Evolutionary conservation across 2,329 filamentous ascomycete genomes (phyloP), one percentile per base, ranked within the genome.

Genomic region (Pestalotiopsis sp.): DNA sequence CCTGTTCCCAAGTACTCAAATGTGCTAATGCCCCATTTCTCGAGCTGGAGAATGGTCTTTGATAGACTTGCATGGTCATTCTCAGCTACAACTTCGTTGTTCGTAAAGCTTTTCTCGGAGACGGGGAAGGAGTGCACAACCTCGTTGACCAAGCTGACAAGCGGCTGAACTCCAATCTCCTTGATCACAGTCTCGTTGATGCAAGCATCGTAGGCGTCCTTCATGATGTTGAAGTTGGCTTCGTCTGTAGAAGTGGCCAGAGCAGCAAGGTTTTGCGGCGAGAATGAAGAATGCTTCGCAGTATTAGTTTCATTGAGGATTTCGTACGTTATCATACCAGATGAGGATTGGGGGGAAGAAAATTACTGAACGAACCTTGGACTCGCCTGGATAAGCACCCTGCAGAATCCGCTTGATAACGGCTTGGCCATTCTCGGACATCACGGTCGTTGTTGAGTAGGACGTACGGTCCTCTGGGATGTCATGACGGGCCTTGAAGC

Each of bases 221-320:
- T 87, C 75, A 93, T 80, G 77, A 91, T 91, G 70, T 87, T 79
- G 74, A 93, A 93, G 75, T 92, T 93, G 38, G 86, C 78, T 73
- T 88, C 82, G 68, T 91, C 88, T 1, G 82, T 80, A 3, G 82
- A 83, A 58, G 82, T 81, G 13, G 80, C 75, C 2, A 77, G 64
- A 11, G 73, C 70, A 9, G 72, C 66, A 12, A 85, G 77, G 64
- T 80, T 79, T 65, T 75, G 75, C 20, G 82, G 84, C 59, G 84
- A 87, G 71, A 86, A 86, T 65, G 78, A 78, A 4, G 85, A 87
- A 71, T 86, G 84, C 83, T 85, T 71, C 6, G 3, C n/a, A 68
- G 17, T 59, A 49, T 25, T 66, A 70, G 68, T 72, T 67, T 38
- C 52, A 13, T 17, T 49, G 41, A 6, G 11, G 17, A 52, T n/a